A percentile compares a stretch with the other conserved stretches of the same genome.
phyloP scores from a whole-genome alignment of 2,329 filamentous ascomycete species.

The Ceratocystis ficicola region DNA sequence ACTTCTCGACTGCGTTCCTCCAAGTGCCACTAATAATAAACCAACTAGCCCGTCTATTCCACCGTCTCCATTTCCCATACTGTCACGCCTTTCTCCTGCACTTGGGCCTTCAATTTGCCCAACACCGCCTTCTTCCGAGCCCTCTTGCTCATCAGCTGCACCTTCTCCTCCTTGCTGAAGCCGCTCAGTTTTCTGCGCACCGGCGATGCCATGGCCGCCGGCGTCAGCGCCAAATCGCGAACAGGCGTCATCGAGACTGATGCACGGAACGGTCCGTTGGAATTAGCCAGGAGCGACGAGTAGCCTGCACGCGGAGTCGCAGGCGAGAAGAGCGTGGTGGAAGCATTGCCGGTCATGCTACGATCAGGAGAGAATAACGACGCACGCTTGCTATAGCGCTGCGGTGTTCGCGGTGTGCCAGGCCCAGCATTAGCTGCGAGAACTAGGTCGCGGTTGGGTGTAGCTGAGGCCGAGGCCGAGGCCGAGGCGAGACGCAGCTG shows the following conservation, averaged over 20 bases:
- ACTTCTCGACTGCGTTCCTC: neutral
- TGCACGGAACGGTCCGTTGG: neutral
- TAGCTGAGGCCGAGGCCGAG: slow-evolving; percentile 26
- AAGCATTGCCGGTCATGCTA: slow-evolving; percentile 24
- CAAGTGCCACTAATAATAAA: neutral
- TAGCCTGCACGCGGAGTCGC: slow-evolving; percentile 31
- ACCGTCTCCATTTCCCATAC: slow-evolving; percentile 41
- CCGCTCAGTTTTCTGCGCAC: slow-evolving; percentile 51
- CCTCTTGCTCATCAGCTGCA: slow-evolving; percentile 41
- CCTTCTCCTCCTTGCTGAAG: slow-evolving; percentile 48
- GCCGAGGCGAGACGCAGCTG: slow-evolving; percentile 46
- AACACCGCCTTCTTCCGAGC: slow-evolving; percentile 43
- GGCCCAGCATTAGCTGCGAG: slow-evolving; percentile 28
- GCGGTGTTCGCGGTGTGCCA: slow-evolving; percentile 34
- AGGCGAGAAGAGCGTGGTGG: slow-evolving; percentile 26
- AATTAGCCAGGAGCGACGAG: slow-evolving; percentile 27
- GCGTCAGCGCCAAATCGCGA: slow-evolving; percentile 23
- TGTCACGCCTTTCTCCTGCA: slow-evolving; percentile 39
- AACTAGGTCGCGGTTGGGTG: slow-evolving; percentile 13
- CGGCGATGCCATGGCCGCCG: slow-evolving; percentile 34
- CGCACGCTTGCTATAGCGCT: slow-evolving; percentile 28
- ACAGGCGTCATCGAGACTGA: slow-evolving; percentile 5
- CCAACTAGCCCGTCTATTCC: slow-evolving; percentile 29
- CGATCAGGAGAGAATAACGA: slow-evolving; percentile 35
- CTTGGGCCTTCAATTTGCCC: slow-evolving; percentile 38